Conservation (phyloP, 495 filamentous ascomycete genomes). For the Aspergillus homomorphus region DNA sequence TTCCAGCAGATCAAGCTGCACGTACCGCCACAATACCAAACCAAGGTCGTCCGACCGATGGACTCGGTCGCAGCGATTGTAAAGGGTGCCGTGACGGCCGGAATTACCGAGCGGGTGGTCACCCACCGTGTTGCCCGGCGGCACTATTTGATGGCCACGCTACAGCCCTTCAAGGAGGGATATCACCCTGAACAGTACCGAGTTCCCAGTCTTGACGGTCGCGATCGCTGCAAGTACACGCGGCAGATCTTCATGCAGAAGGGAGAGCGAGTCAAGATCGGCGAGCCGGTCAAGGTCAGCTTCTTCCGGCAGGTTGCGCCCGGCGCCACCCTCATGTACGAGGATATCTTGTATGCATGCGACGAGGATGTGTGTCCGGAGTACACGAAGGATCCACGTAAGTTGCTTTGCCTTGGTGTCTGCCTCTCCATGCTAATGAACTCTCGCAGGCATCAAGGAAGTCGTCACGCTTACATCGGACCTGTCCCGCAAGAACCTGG, state of each 20-base stretch:
- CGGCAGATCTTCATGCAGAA: slow-evolving; percentile 98
- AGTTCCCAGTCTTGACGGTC: slow-evolving; percentile 92
- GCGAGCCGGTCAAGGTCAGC: slow-evolving; percentile 96
- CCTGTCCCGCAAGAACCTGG: slow-evolving; percentile 93
- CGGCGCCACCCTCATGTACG: slow-evolving; percentile 97
- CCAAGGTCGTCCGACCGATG: slow-evolving; percentile 80
- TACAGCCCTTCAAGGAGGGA: slow-evolving; percentile 98
- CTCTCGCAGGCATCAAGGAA: slow-evolving; percentile 88
- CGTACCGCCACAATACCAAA: slow-evolving; percentile 74
- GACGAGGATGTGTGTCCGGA: slow-evolving; percentile 98
- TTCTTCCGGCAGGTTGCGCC: slow-evolving; percentile 98
- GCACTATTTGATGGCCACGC: slow-evolving; percentile 98
- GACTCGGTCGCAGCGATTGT: slow-evolving; percentile 79
- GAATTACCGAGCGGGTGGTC: slow-evolving; percentile 94
- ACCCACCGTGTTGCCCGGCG: slow-evolving; percentile 97
- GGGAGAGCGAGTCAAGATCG: slow-evolving; percentile 97
- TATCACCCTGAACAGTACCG: slow-evolving; percentile 98
- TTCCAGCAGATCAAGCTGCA: slow-evolving; percentile 82
- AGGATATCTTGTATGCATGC: slow-evolving; percentile 97
- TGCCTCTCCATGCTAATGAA: slow-evolving; percentile 4
- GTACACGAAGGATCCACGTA: slow-evolving; percentile 98
- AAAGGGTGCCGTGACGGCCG: slow-evolving; percentile 79
- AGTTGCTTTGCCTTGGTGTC: slow-evolving; percentile 32
- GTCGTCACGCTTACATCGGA: slow-evolving; percentile 97
- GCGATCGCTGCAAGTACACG: slow-evolving; percentile 98